Base-by-base conservation (phyloP, 2,329 filamentous ascomycete genomes). In the Trichoderma polysporum region DNA sequence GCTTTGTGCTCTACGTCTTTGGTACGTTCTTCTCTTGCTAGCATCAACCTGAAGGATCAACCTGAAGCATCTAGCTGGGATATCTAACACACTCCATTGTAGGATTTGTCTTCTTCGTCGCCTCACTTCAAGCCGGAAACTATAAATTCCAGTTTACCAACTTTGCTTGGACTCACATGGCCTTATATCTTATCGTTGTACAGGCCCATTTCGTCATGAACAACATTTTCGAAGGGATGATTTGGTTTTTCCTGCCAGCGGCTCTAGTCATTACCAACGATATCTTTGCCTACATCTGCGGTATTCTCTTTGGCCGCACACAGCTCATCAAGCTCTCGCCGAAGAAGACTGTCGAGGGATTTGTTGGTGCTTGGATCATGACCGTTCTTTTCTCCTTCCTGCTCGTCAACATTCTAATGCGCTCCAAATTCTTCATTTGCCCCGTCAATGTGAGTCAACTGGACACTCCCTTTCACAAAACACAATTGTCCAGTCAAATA, bases 121-220 rank as follows among this genome's bases (percentile, higher is more conserved):
- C 88, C 56, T 97, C 94, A 9, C 87, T 99, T 65, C 92, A 97
- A 79, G 94, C 96, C 72, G 94, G 94, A 49, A 92, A 98, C 80
- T 97, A 98, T 84, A 92, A 91, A 78, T 98, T 99, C 82, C 95
- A 99, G 80, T 99, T 99, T 81, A 97, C 94, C 69, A 95, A 99
- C 80, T 99, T 98, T 75, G 95, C 94, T 63, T 99, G 95, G 95
- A 98, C 95, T 15, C 95, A 99, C 79, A 98, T 99, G 94, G 95
- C 96, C 5, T 87, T 99, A 22, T 98, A 97, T 83, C 85, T 99
- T 74, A 97, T 99, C 74, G 94, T 98, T 45, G 94, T 97, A 6
- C 94, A 99, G 80, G 94, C 95, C 15, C 95, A 99, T 79, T 99
- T 99, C 79, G 93, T 98, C 82, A 98, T 99, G 92, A 99, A 99